Evolutionary conservation across 2,329 filamentous ascomycete genomes (phyloP).

Genomic region (Hypoxylon sp.): DNA sequence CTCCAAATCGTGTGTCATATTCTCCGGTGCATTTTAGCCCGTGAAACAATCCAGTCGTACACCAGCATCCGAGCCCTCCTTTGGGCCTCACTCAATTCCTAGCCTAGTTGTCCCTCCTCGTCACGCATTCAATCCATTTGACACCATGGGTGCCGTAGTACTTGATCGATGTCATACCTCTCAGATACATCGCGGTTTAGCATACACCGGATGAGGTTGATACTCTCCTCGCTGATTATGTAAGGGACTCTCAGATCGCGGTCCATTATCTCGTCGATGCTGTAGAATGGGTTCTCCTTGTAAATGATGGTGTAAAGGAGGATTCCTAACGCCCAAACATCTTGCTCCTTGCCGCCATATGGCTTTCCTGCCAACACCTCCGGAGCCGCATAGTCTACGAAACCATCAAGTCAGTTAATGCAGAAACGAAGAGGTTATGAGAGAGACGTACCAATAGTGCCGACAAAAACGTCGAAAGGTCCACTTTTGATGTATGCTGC

Average conservation of each 20-base stretch:
- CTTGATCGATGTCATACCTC: slow-evolving; percentile 87
- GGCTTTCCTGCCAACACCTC: slow-evolving; percentile 94
- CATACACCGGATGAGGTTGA: slow-evolving; percentile 92
- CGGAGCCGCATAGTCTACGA: slow-evolving; percentile 93
- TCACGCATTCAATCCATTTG: slow-evolving; percentile 47
- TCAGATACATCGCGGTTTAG: slow-evolving; percentile 89
- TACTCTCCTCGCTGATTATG: slow-evolving; percentile 89
- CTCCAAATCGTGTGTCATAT: slow-evolving; percentile 30
- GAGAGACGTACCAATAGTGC: slow-evolving; percentile 85
- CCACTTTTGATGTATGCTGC: slow-evolving; percentile 98
- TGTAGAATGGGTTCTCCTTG: slow-evolving; percentile 99
- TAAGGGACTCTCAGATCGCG: slow-evolving; percentile 93
- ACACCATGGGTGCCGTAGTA: slow-evolving; percentile 91
- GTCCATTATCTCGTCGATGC: slow-evolving; percentile 99
- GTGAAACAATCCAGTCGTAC: slow-evolving; percentile 32
- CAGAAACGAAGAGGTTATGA: slow-evolving; percentile 6
- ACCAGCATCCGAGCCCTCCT: slow-evolving; percentile 17
- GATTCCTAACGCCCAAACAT: slow-evolving; percentile 98
- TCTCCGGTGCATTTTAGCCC: slow-evolving; percentile 37
- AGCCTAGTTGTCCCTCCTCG: slow-evolving; percentile 5
- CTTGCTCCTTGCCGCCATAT: slow-evolving; percentile 96
- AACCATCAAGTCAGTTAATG: slow-evolving; percentile 29
- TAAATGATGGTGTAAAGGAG: slow-evolving; percentile 98
- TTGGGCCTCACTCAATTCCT: slow-evolving; percentile 11
- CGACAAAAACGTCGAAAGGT: slow-evolving; percentile 98